Percentiles rank a stretch among this genome's conserved stretches.
phyloP scores from a whole-genome alignment of 306 rosid species.

The Cicer bijugum region DNA sequence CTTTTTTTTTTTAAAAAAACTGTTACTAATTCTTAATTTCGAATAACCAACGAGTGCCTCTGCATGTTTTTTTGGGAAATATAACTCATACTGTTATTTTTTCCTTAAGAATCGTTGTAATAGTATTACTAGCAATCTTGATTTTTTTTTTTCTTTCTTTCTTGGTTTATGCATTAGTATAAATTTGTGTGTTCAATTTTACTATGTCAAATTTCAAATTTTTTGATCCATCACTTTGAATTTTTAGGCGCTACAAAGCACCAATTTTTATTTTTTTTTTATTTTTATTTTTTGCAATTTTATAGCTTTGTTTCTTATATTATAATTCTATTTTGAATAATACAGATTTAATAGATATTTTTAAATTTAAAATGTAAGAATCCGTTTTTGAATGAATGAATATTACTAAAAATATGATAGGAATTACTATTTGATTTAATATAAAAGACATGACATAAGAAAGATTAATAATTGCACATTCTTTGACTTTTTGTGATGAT shows the following conservation, averaged over 20 bases:
- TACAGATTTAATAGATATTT: not conserved
- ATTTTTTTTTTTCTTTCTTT: too few relatives aligned
- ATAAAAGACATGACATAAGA: too few relatives aligned
- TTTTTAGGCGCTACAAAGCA: not conserved
- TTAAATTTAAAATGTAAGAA: not conserved
- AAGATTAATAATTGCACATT: not conserved
- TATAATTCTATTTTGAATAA: not conserved
- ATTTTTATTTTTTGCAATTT: not conserved
- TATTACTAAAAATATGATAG: not conserved
- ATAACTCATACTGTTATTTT: too few relatives aligned
- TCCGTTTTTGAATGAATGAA: not conserved
- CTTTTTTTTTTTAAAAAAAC: too few relatives aligned
- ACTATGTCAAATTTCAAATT: conserved; percentile 1
- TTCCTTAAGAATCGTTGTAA: too few relatives aligned
- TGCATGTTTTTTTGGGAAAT: too few relatives aligned
- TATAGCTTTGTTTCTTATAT: not conserved
- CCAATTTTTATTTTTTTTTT: not conserved
- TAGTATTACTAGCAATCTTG: too few relatives aligned
- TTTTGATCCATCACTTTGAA: not conserved
- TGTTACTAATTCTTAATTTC: too few relatives aligned
- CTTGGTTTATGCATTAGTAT: too few relatives aligned
- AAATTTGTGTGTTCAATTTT: not conserved
- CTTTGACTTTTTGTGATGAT: conserved; percentile 33
- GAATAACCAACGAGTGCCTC: too few relatives aligned
- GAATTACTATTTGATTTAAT: not conserved